Conservation (phyloP, 2,329 filamentous ascomycete species). For the Trichoderma gracile region DNA sequence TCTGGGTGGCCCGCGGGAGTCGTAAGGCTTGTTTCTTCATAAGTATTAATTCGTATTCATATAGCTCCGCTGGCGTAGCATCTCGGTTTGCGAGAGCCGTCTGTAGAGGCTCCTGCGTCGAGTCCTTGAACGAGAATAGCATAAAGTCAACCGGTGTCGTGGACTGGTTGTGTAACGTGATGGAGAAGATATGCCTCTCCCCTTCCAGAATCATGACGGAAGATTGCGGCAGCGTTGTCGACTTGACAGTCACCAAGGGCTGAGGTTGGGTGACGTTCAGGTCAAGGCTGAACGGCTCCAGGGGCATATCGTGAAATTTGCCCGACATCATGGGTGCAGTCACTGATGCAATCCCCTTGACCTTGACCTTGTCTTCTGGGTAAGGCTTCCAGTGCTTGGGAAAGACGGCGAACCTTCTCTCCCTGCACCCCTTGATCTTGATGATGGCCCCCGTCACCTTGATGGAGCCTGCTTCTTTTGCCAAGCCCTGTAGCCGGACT, state of each 20-base stretch:
- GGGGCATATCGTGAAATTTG: conserved; percentile 43
- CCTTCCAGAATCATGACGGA: conserved; percentile 93
- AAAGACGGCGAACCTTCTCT: conserved; percentile 83
- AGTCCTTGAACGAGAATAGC: conserved; percentile 86
- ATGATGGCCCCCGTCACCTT: conserved; percentile 77
- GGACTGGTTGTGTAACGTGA: conserved; percentile 80
- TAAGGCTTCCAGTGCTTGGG: conserved; percentile 72
- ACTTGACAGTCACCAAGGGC: conserved; percentile 73
- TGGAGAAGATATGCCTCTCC: conserved; percentile 73
- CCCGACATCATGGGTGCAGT: conserved; percentile 44
- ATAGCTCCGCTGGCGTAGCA: conserved; percentile 73
- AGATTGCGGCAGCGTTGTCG: conserved; percentile 76
- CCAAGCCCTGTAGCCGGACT: conserved; percentile 68
- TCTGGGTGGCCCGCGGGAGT: conserved; percentile 52
- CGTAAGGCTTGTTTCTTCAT: conserved; percentile 71
- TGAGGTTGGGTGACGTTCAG: conserved; percentile 79
- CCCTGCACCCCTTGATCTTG: conserved; percentile 77
- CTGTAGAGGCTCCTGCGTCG: conserved; percentile 76
- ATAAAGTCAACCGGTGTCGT: conserved; percentile 77
- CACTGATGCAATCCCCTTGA: conserved; percentile 64
- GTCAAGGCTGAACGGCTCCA: conserved; percentile 55
- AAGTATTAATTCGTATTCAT: conserved; percentile 81
- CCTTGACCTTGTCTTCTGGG: conserved; percentile 72
- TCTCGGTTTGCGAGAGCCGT: conserved; percentile 74
- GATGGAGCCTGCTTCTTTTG: conserved; percentile 66